Base-by-base conservation (phyloP, 768 basidiomycete genomes). In the Boletus insuetus region DNA sequence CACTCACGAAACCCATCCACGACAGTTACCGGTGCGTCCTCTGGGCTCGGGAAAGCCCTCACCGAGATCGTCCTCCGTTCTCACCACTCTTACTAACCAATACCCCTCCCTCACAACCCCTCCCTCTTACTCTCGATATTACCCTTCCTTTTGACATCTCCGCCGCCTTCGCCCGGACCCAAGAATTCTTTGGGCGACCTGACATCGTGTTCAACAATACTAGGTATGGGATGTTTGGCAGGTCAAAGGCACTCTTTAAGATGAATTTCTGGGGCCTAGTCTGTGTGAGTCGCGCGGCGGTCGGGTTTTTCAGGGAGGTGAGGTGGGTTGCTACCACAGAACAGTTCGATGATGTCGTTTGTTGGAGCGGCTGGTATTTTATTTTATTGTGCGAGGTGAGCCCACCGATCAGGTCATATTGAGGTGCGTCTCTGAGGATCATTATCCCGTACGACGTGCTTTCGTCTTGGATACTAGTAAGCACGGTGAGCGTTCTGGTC, bases 191-290 rank as follows among this genome's bases (percentile, higher is more conserved):
- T 61, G 74, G 74, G 2, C 56, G 73, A 16, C 63, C 77, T 29
- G 77, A 79, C 54, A 73, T 78, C 47, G 76, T 79, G 7, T 73
- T 74, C 63, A 77, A 72, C 64, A 80, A 79, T 58, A 77, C 78
- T 51, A 65, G 58, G 37, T 66, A 61, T 22, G 60, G 42, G 0
- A 44, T 72, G 9, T 29, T 71, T 1, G 66, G 64, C 8, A 77
- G 40, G 60, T 71, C 26, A 77, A 78, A 59, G 24, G 73, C 6
- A 4, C 16, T 71, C 53, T 75, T 77, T 48, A 73, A 76, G 38
- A 69, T 68, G 2, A 68, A 69, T 38, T 75, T 60, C 22, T 60
- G 52, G 54, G 56, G 59, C 7, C 20, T 49, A 0, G 53, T 49
- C 14, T 19, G 34, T 32, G 64, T 75, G 10, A 63, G 60, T 37